phyloP scores from a whole-genome alignment of 768 basidiomycete species.

The Boletus rex-veris region DNA sequence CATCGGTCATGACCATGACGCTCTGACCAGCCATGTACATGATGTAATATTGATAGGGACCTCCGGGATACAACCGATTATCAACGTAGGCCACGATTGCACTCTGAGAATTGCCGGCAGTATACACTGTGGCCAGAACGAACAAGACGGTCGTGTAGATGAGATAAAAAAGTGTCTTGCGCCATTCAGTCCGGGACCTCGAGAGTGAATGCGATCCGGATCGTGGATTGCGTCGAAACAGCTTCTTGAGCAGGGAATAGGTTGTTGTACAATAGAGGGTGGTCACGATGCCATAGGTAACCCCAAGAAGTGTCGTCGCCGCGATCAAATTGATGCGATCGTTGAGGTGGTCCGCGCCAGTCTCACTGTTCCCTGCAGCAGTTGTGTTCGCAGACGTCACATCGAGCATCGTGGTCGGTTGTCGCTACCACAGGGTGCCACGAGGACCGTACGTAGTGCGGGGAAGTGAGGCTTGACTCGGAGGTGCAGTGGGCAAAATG shows the following conservation, averaged over 20 bases:
- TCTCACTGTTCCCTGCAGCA: conserved; percentile 1
- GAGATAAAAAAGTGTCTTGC: conserved; percentile 27
- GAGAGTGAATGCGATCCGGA: conserved; percentile 1
- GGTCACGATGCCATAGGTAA: conserved; percentile 21
- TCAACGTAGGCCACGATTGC: conserved; percentile 30
- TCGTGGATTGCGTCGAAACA: conserved; percentile 7
- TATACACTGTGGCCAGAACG: conserved; percentile 25
- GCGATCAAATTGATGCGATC: conserved; percentile 26
- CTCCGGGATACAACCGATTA: conserved; percentile 26
- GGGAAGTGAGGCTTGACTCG: conserved; percentile 2
- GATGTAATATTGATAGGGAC: conserved; percentile 24
- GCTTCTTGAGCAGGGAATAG: conserved; percentile 19
- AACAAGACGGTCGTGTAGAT: conserved; percentile 27
- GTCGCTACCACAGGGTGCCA: conserved; percentile 5
- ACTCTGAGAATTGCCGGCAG: conserved; percentile 27
- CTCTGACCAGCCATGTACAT: conserved; percentile 24
- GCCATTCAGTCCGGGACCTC: conserved; percentile 2
- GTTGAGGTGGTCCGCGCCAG: conserved; percentile 6
- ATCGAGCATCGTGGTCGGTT: conserved; percentile 3
- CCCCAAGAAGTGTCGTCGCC: conserved; percentile 22
- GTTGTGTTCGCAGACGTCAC: conserved; percentile 9
- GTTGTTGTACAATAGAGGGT: conserved; percentile 19
- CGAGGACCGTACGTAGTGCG: conserved; percentile 5
- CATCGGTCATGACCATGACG: conserved; percentile 23
- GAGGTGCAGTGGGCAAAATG: conserved; percentile 5